Conservation (phyloP, 2,329 filamentous ascomycete genomes). For the Colletotrichum scovillei region DNA sequence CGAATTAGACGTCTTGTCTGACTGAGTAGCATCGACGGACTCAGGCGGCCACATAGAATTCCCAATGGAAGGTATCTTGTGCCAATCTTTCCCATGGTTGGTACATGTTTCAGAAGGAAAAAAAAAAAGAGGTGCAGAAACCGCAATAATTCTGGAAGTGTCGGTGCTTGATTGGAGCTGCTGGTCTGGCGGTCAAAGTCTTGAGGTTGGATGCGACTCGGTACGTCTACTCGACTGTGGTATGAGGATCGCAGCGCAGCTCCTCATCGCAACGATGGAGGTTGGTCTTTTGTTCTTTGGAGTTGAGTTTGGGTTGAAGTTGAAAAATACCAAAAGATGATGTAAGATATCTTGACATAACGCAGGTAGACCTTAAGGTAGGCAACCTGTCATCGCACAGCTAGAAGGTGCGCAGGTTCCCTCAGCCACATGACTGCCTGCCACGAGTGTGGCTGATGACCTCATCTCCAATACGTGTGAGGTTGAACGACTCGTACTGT, state of each 20-base stretch:
- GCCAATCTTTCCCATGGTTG: background rate
- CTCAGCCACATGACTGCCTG: background rate
- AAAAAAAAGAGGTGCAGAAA: background rate
- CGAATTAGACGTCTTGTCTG: background rate
- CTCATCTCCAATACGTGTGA: conserved; percentile 4
- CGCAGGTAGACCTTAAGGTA: background rate
- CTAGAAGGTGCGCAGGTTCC: background rate
- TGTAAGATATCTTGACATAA: background rate
- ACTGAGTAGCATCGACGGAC: background rate
- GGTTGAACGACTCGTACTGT: conserved; percentile 21
- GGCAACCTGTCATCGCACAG: background rate
- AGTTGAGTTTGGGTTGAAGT: background rate
- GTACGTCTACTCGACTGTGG: background rate
- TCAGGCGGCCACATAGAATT: no score
- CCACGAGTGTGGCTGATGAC: conserved; percentile 13
- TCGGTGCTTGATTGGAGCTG: background rate
- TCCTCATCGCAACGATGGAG: background rate
- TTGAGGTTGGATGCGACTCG: background rate
- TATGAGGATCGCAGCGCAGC: background rate
- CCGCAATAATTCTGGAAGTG: background rate
- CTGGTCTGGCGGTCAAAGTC: background rate
- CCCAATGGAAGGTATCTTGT: background rate
- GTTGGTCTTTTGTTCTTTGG: background rate
- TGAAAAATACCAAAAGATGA: background rate
- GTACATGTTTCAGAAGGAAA: background rate